Percentiles rank a stretch among this genome's conserved stretches.
phyloP scores from a whole-genome alignment of 2,329 filamentous ascomycete genomes.

The Aspergillus quadrilineatus region DNA sequence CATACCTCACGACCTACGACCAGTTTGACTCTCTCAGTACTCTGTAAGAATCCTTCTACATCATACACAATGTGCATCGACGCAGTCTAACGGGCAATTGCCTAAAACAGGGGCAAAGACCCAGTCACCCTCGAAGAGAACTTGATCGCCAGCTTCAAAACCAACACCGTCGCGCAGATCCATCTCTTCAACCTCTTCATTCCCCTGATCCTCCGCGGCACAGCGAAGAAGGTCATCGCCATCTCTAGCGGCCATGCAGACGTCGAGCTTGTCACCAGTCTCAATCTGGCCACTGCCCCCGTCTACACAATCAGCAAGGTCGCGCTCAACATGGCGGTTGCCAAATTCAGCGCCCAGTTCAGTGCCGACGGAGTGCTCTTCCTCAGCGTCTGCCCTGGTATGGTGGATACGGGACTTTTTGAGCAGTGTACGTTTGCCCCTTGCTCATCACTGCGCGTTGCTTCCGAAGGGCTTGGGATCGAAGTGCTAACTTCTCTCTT shows the following conservation, averaged over 20 bases:
- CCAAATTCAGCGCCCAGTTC: constrained; percentile 55
- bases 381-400: constrained; percentile 52
- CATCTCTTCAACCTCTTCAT: constrained; percentile 51
- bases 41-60: neutral
- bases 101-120: neutral
- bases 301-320: constrained; percentile 54
- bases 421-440: neutral
- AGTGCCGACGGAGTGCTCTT: constrained; percentile 54
- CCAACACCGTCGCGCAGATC: neutral
- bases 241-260: constrained; percentile 54
- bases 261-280: constrained; percentile 41
- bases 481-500: too few relatives aligned
- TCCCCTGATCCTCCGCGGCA: constrained; percentile 52
- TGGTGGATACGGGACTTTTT: constrained; percentile 48
- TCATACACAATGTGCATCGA: neutral
- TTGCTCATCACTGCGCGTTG: too few relatives aligned
- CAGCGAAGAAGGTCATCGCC: constrained; percentile 55
- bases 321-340: constrained; percentile 53
- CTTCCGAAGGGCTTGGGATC: too few relatives aligned
- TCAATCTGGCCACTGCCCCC: constrained; percentile 34
- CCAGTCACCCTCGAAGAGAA: neutral
- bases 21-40: neutral
- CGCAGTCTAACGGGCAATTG: neutral
- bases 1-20: neutral
- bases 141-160: neutral